phyloP scores from a whole-genome alignment of 257 asterid species.

The Thymus quinquecostatus region DNA sequence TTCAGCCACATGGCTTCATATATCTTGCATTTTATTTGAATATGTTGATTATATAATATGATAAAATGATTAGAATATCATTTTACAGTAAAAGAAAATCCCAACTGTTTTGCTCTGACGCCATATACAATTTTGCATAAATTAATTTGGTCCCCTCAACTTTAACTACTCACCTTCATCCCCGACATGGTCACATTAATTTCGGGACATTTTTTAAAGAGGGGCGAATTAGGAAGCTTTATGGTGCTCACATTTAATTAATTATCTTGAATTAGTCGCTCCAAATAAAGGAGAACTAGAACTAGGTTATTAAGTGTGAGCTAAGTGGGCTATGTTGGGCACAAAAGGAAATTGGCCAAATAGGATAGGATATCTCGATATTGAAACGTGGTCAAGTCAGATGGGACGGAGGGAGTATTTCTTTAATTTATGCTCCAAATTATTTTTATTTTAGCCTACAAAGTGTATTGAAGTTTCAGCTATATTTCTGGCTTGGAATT shows the following conservation, averaged over 20 bases:
- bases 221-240: too few relatives aligned
- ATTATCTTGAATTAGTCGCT: too few relatives aligned
- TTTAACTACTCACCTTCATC: neutral
- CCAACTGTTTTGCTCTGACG: neutral
- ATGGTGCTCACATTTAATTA: too few relatives aligned
- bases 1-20: conserved; percentile 24
- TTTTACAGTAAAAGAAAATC: neutral
- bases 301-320: too few relatives aligned
- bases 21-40: neutral
- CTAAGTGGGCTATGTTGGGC: too few relatives aligned
- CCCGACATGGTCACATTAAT: too few relatives aligned
- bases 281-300: too few relatives aligned
- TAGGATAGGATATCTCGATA: too few relatives aligned
- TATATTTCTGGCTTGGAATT: neutral
- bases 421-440: neutral
- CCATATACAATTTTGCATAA: neutral
- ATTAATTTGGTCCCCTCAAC: neutral
- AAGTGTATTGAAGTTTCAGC: neutral
- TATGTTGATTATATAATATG: neutral
- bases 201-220: too few relatives aligned
- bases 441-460: neutral
- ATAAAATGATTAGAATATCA: neutral
- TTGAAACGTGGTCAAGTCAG: too few relatives aligned
- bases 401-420: too few relatives aligned
- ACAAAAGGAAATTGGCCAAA: too few relatives aligned